Evolutionary conservation across 2,329 filamentous ascomycete genomes (phyloP).

Genomic region (Microdochium bolleyi): DNA sequence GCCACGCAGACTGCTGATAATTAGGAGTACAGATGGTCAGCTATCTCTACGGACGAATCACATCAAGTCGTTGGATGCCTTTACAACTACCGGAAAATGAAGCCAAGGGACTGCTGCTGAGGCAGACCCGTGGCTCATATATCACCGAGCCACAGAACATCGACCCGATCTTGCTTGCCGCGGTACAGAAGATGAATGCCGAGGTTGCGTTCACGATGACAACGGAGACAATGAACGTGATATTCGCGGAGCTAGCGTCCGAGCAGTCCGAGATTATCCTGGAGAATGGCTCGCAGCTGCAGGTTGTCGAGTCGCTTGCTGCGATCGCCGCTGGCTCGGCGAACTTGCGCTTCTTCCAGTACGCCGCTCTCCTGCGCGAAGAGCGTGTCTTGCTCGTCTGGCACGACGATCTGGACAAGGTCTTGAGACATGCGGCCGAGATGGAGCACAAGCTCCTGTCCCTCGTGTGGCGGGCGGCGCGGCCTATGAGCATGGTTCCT

Average conservation of each 20-base stretch:
- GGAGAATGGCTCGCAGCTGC: constrained; percentile 31
- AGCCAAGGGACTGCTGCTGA: constrained; percentile 25
- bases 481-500: constrained; percentile 6
- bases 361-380: constrained; percentile 22
- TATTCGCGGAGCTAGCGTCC: constrained; percentile 29
- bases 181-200: constrained; percentile 34
- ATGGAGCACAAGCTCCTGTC: constrained; percentile 24
- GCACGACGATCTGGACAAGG: constrained; percentile 30
- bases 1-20: neutral
- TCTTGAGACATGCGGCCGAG: constrained; percentile 26
- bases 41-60: constrained; percentile 19
- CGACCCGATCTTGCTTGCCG: constrained; percentile 26
- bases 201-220: constrained; percentile 40
- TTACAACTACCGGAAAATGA: constrained; percentile 6
- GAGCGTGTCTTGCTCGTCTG: constrained; percentile 33
- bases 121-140: constrained; percentile 29
- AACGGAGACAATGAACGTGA: constrained; percentile 34
- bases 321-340: neutral
- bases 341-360: constrained; percentile 10
- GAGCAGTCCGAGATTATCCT: constrained; percentile 32
- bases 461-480: constrained; percentile 18
- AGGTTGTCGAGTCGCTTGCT: constrained; percentile 33
- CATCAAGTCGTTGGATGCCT: constrained; percentile 20
- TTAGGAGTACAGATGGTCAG: constrained; percentile 19
- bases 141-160: constrained; percentile 29